These are phyloP conservation scores for Podospora tetraspora DNA, from an alignment of 495 filamentous ascomycete species.

Conservation along the genomic window DNA sequence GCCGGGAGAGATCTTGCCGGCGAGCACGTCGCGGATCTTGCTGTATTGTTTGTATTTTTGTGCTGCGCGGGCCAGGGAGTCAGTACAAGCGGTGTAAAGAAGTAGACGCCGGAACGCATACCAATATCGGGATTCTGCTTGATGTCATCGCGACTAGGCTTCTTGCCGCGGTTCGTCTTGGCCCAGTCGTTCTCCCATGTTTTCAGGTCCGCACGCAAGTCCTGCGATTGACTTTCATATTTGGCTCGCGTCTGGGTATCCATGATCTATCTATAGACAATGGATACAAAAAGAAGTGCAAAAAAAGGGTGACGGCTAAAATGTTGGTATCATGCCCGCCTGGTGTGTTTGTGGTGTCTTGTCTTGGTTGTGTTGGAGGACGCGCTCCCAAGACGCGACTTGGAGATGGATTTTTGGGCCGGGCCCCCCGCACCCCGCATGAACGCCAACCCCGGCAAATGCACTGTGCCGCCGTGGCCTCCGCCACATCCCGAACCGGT, in stretches of 20 bases:
- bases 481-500: not conserved
- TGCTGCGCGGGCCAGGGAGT: conserved; percentile 42
- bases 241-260: conserved; percentile 33
- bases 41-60: conserved; percentile 90
- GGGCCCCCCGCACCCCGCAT: conserved; percentile 9
- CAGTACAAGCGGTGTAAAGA: not conserved
- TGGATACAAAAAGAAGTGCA: not conserved
- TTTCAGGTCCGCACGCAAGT: conserved; percentile 72
- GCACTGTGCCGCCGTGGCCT: not conserved
- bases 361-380: not conserved
- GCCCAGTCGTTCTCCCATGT: conserved; percentile 80
- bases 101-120: conserved; percentile 32
- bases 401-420: not conserved
- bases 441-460: not conserved
- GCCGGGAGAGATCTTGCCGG: conserved; percentile 42
- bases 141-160: conserved; percentile 79
- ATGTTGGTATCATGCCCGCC: not conserved
- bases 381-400: conserved; percentile 9
- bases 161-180: conserved; percentile 59
- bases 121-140: conserved; percentile 78
- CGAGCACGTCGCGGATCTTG: conserved; percentile 57
- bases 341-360: not conserved
- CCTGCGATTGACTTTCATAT: conserved; percentile 39
- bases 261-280: conserved; percentile 33
- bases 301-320: not conserved